Percentiles rank a stretch among this genome's conserved stretches.
phyloP scores from a whole-genome alignment of 768 basidiomycete genomes.

The Naganishia onofrii region DNA sequence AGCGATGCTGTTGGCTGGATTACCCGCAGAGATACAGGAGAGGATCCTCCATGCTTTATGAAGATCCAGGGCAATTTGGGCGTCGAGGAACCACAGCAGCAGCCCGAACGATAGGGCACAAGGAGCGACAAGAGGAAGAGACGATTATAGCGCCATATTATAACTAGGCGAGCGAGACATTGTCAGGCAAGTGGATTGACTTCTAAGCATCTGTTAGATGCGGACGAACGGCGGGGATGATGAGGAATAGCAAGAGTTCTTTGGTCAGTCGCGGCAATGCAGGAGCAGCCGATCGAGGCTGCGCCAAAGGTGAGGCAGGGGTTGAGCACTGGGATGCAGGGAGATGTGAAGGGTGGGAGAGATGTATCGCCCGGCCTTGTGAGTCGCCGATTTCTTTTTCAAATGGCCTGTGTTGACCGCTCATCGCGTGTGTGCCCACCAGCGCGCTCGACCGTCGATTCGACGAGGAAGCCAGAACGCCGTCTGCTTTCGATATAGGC shows the following conservation, averaged over 20 bases:
- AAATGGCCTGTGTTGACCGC: background rate
- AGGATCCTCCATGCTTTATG: conserved; percentile 13
- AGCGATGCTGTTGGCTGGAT: background rate
- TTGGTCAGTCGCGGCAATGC: conserved; percentile 25
- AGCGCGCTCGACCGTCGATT: conserved; percentile 13
- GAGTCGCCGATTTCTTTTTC: background rate
- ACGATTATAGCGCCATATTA: background rate
- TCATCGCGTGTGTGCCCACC: background rate
- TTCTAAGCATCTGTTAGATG: background rate
- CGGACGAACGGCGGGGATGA: conserved; percentile 4
- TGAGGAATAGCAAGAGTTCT: conserved; percentile 9
- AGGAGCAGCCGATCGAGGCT: conserved; percentile 21
- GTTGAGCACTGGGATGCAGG: conserved; percentile 7
- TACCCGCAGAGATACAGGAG: conserved; percentile 17
- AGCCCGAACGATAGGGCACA: too few species aligned
- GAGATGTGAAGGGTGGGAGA: background rate
- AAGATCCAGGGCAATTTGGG: conserved; percentile 24
- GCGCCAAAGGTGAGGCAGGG: conserved; percentile 9
- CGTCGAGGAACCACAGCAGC: background rate
- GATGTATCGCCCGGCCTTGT: background rate
- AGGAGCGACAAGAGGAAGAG: background rate
- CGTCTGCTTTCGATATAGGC: background rate
- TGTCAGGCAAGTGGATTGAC: background rate
- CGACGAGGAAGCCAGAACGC: conserved; percentile 9
- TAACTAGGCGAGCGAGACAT: conserved; percentile 1